phyloP scores from a whole-genome alignment of 805 yeast genomes.

The Candida parachauliodes region DNA sequence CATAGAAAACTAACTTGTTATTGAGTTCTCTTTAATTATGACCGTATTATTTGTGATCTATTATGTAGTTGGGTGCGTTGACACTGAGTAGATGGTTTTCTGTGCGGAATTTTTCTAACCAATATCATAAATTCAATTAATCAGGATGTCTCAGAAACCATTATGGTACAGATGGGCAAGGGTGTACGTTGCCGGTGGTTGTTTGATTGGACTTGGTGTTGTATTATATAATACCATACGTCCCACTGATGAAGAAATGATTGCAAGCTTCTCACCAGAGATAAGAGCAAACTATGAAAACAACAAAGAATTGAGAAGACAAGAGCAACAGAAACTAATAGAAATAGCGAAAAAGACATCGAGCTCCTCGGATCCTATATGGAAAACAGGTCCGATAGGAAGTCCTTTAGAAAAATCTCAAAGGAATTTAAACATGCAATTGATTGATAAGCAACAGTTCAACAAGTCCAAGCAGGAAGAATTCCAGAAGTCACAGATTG shows the following conservation, averaged over 20 bases:
- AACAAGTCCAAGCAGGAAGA: conserved; percentile 46
- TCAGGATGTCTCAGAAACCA: conserved; percentile 27
- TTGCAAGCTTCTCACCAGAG: conserved; percentile 78
- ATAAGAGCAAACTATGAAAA: conserved; percentile 69
- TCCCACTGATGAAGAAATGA: conserved; percentile 80
- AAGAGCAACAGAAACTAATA: conserved; percentile 69
- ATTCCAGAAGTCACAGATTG: conserved; percentile 32
- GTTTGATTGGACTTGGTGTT: conserved; percentile 70
- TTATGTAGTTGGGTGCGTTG: too few relatives aligned
- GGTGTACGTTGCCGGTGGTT: conserved; percentile 58
- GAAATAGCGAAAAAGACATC: conserved; percentile 62
- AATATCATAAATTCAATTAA: conserved; percentile 2
- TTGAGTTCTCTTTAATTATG: too few relatives aligned
- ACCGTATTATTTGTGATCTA: too few relatives aligned
- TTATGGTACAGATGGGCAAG: conserved; percentile 59
- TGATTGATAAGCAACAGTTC: conserved; percentile 43
- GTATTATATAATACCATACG: conserved; percentile 67
- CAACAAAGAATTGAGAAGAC: conserved; percentile 56
- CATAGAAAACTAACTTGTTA: too few relatives aligned
- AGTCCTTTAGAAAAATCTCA: conserved; percentile 63
- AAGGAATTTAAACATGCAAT: conserved; percentile 30
- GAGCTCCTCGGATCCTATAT: conserved; percentile 69
- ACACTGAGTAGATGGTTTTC: background rate
- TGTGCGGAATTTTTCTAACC: background rate
- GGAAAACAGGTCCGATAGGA: conserved; percentile 72